A percentile compares a stretch with the other conserved stretches of the same genome.
Conservation (phyloP, 2,329 filamentous ascomycete genomes). For the Dendrostoma leiphaemia region DNA sequence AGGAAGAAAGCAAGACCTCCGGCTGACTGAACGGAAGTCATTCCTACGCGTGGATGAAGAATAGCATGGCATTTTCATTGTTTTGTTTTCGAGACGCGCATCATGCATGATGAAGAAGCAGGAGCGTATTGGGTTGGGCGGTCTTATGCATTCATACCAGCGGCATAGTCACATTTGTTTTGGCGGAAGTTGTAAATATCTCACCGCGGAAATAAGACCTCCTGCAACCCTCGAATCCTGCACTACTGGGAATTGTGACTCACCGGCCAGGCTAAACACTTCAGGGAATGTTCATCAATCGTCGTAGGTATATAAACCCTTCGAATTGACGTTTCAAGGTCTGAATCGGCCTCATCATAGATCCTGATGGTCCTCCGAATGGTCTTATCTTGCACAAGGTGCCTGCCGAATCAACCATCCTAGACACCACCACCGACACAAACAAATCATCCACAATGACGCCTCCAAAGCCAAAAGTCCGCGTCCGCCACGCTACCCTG, state of each 20-base stretch:
- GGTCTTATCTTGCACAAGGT: too few species aligned
- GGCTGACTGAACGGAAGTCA: neutral
- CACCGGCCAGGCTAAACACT: too few species aligned
- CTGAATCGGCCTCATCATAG: too few species aligned
- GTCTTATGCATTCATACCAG: slow-evolving; percentile 2
- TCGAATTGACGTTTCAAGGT: too few species aligned
- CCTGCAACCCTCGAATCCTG: too few species aligned
- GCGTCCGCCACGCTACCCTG: neutral
- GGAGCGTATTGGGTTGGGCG: neutral
- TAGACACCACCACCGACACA: too few species aligned
- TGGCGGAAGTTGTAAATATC: neutral
- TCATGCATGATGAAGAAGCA: neutral
- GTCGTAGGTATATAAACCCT: too few species aligned
- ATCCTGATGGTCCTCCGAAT: too few species aligned
- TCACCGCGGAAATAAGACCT: too few species aligned
- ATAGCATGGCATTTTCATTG: neutral
- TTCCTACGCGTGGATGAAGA: neutral
- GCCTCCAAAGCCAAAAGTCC: neutral
- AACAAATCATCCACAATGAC: too few species aligned
- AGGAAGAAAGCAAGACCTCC: slow-evolving; percentile 12
- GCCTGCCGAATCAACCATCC: neutral
- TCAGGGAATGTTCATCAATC: too few species aligned
- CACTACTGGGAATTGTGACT: too few species aligned
- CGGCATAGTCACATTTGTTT: neutral
- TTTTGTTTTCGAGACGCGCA: neutral